Base-by-base conservation (phyloP, 2,329 filamentous ascomycete species). In the Paecilomyces dactylethromorphus region DNA sequence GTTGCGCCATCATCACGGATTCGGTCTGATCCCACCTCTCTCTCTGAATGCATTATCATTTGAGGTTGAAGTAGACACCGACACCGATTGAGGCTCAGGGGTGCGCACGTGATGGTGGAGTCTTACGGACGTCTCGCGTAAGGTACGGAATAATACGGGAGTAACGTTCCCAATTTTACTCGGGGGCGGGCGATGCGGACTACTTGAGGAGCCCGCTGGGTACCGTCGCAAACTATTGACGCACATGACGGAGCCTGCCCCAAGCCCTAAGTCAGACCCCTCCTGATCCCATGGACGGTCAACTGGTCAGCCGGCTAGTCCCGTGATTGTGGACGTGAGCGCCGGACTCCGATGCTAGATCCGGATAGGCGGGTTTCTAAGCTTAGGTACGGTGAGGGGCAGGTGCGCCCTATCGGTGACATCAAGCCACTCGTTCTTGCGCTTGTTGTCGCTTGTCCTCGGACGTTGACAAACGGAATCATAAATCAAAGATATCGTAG, bases 391-490 rank as follows among this genome's bases (percentile, higher is more conserved):
- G n/a, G n/a, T n/a, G n/a, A 26, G 35, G 35, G 39, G 39, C 39
- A n/a, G 6, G 39, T 45, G 39, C n/a, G 39, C 13, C 35, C 18
- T 45, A 15, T 29, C 26, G 26, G 26, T 7, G n/a, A 45, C 35
- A 13, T 21, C 21, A 52, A 52, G 18, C 21, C 24, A 12, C 50
- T 29, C 50, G 18, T 52, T 13, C 50, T 22, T 10, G 50, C 69
- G 70, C 70, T 73, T 73, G 68, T 52, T 67, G 54, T 68, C 70
- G 70, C 69, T 71, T 73, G 64, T 55, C 66, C 55, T 66, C 70
- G 70, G 69, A 56, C 63, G 51, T 55, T 70, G 64, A 70, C 67
- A 71, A 68, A 71, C 60, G 65, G 61, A 68, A 68, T 68, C 58
- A 57, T 54, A 12, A 68, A 68, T 68, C 58, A 57, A 53, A 12